phyloP scores from a whole-genome alignment of 352 stramenopile species.

The Globisporangium iwayamae region DNA sequence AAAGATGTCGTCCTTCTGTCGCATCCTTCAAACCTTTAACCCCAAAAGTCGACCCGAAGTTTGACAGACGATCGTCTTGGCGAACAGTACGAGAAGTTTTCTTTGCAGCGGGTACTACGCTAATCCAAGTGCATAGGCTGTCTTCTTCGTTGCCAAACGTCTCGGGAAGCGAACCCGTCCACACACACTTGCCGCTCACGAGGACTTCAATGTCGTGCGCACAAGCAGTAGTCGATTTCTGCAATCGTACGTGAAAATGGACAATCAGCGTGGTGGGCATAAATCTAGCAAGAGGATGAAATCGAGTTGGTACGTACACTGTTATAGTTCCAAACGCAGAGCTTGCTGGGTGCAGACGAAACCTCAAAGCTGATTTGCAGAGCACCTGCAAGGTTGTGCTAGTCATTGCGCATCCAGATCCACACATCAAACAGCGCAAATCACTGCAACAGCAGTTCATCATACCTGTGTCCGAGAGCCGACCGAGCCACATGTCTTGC shows the following conservation, averaged over 20 bases:
- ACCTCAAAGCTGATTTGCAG: slow-evolving; percentile 61
- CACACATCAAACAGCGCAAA: background rate
- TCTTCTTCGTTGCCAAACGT: slow-evolving; percentile 66
- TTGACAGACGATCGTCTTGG: slow-evolving; percentile 2
- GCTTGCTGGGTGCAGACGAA: slow-evolving; percentile 36
- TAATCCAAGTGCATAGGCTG: slow-evolving; percentile 67
- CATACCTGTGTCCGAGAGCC: slow-evolving; percentile 48
- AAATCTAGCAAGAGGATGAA: background rate
- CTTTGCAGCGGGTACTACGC: slow-evolving; percentile 28
- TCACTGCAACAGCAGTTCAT: background rate
- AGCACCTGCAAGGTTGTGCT: slow-evolving; percentile 23
- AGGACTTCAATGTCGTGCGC: slow-evolving; percentile 66
- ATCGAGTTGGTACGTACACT: slow-evolving; percentile 31
- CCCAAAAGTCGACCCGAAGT: background rate
- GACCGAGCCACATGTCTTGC: slow-evolving; percentile 78
- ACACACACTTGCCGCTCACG: slow-evolving; percentile 54
- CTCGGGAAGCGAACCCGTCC: slow-evolving; percentile 73
- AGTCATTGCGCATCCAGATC: background rate
- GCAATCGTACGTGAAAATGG: background rate
- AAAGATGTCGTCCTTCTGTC: background rate
- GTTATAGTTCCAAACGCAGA: slow-evolving; percentile 85
- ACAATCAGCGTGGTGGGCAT: background rate
- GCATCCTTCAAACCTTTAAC: background rate
- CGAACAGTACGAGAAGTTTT: slow-evolving; percentile 32
- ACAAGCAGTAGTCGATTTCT: slow-evolving; percentile 45